phyloP scores from a whole-genome alignment of 106 monocot species.

The Dactylorhiza incarnata region DNA sequence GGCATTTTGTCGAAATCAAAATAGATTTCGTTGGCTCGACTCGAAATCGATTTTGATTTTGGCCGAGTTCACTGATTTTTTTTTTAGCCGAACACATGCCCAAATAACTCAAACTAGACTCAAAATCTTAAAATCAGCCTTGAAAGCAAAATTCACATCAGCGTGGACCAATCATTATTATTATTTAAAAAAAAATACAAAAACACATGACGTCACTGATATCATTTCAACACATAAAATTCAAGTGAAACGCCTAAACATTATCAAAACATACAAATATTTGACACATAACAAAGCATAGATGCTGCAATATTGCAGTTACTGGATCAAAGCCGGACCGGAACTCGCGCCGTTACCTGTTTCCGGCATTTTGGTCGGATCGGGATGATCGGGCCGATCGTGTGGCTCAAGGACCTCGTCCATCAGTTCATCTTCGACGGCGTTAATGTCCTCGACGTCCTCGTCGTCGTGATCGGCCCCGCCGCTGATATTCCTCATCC shows the following conservation, averaged over 20 bases:
- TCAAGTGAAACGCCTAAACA: neutral
- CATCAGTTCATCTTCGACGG: conserved; percentile 73
- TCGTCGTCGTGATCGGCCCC: conserved; percentile 69
- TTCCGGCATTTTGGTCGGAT: conserved; percentile 32
- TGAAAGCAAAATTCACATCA: too few relatives aligned
- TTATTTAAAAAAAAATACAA: too few relatives aligned
- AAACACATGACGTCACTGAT: too few relatives aligned
- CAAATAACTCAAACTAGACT: too few relatives aligned
- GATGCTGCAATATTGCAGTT: neutral
- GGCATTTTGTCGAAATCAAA: too few relatives aligned
- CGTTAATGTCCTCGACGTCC: conserved; percentile 75
- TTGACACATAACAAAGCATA: neutral
- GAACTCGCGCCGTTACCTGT: conserved; percentile 34
- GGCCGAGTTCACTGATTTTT: too few relatives aligned
- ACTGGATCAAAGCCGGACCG: neutral
- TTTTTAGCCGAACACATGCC: too few relatives aligned
- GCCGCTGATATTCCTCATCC: conserved; percentile 29
- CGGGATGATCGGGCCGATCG: conserved; percentile 41
- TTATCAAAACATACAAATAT: neutral
- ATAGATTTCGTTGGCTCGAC: too few relatives aligned
- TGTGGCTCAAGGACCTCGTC: conserved; percentile 74
- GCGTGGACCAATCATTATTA: too few relatives aligned
- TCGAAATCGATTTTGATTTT: too few relatives aligned
- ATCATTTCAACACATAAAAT: neutral
- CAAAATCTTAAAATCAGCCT: too few relatives aligned